Evolutionary conservation across 2,329 filamentous ascomycete genomes (phyloP), one percentile per base, ranked within the genome.

Genomic region (Zalaria obscura): DNA sequence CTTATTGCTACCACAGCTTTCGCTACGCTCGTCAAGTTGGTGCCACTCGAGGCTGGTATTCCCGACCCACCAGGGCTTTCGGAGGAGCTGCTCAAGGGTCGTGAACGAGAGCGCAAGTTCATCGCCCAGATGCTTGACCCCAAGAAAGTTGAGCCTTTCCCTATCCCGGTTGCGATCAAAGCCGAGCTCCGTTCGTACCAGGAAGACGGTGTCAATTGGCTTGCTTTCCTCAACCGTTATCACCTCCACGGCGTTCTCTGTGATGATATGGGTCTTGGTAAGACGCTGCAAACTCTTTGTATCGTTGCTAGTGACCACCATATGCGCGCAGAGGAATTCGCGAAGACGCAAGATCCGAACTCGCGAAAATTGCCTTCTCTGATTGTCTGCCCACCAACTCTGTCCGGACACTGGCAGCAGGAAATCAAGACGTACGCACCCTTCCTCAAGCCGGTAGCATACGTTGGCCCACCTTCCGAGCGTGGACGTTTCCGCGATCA

Each of bases 231-330:
- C 51, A 98, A 98, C 60, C 88, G 88, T 44, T 98, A 96, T 58
- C 89, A 98, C 54, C 76, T 98, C 1, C 93, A 98, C 53, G 91
- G 91, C 38, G 95, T 98, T 61, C 83, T 98, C 45, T 98, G 91
- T 58, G 91, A 98, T 55, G 91, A 98, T 60, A 98, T 98, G 91
- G 91, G 91, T 55, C 81, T 98, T 27, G 91, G 91, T 39, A 98
- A 98, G 67, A 98, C 91, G 1, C 67, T 98, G 7, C 91, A 98
- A 60, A 98, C 93, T 0, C 76, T 98, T 25, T 98, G 91, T 61
- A 98, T 98, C 54, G 88, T 98, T 35, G 89, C 91, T 6, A 96
- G 88, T 63, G 91, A 98, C 58, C 91, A 98, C 57, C 89, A 98
- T 59, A 72, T 93, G 56, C 80, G 91, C 46, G 86, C 85, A 0